phyloP scores from a whole-genome alignment of 148 eudicot species.

The Linanthus parryae region DNA sequence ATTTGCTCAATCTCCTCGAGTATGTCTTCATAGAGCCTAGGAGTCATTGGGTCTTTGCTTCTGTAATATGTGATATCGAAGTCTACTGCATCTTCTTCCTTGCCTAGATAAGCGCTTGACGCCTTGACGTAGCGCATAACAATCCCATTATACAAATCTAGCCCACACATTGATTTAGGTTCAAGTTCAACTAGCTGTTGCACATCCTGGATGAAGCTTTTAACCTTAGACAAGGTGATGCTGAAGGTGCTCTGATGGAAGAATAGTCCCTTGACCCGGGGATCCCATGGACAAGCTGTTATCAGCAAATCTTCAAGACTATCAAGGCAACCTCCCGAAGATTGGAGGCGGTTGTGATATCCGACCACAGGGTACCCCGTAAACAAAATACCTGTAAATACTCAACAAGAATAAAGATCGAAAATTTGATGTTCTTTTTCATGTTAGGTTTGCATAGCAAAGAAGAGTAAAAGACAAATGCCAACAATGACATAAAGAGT shows the following conservation, averaged over 20 bases:
- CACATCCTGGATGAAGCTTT: conserved; percentile 55
- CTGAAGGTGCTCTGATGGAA: conserved; percentile 46
- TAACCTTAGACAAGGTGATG: conserved; percentile 42
- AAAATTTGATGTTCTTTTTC: too few relatives aligned
- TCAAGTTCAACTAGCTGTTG: conserved; percentile 44
- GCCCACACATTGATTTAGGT: conserved; percentile 55
- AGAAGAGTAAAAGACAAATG: too few relatives aligned
- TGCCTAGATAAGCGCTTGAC: conserved; percentile 72
- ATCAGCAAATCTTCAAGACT: conserved; percentile 18
- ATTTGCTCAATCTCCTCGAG: conserved; percentile 82
- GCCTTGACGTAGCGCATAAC: conserved; percentile 72
- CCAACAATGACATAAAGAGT: too few relatives aligned
- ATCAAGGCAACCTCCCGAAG: conserved; percentile 67
- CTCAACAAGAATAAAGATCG: too few relatives aligned
- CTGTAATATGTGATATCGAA: conserved; percentile 76
- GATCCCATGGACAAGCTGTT: conserved; percentile 75
- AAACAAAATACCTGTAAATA: conserved; percentile 41
- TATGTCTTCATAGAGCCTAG: conserved; percentile 40
- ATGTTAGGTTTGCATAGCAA: too few relatives aligned
- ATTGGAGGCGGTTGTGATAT: conserved; percentile 58
- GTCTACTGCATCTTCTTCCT: conserved; percentile 68
- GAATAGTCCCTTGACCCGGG: conserved; percentile 9
- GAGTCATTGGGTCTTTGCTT: conserved; percentile 50
- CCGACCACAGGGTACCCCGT: conserved; percentile 73
- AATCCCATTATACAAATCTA: conserved; percentile 61